Percentiles rank a stretch among this genome's conserved stretches.
Conservation (phyloP, 305 asterid species). For the Nicotiana rustica region DNA sequence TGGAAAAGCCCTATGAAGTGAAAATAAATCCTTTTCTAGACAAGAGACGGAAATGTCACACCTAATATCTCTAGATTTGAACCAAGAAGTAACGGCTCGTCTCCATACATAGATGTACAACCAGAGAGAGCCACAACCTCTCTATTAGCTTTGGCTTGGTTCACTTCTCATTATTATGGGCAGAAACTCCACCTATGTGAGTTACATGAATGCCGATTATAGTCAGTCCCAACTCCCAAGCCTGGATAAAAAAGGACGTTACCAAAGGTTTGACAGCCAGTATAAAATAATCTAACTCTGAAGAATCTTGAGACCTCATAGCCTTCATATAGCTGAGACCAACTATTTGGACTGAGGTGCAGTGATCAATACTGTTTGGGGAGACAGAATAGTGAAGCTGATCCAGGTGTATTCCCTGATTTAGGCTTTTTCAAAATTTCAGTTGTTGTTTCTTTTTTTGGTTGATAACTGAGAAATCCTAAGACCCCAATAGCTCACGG, state of each 20-base stretch:
- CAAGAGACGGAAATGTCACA: background rate
- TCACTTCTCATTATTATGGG: background rate
- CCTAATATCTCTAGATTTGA: background rate
- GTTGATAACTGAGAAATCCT: too few relatives aligned
- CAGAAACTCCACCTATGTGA: background rate
- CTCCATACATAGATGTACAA: background rate
- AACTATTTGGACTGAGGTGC: conserved; percentile 4
- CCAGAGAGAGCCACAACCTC: background rate
- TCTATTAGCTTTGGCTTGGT: background rate
- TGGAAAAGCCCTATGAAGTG: background rate
- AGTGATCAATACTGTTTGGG: background rate
- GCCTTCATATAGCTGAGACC: background rate
- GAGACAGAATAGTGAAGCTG: background rate
- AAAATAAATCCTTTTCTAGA: background rate
- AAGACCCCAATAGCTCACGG: too few relatives aligned
- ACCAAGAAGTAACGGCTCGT: background rate
- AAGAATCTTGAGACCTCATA: background rate
- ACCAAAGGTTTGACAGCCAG: background rate
- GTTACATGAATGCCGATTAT: background rate
- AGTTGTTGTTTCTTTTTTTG: background rate
- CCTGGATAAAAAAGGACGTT: background rate
- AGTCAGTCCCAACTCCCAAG: background rate
- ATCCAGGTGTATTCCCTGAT: background rate
- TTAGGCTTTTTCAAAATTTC: background rate
- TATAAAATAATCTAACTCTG: background rate